These are phyloP conservation scores for Candida sithepensis DNA, from an alignment of 805 yeast species.

Conservation along the genomic window DNA sequence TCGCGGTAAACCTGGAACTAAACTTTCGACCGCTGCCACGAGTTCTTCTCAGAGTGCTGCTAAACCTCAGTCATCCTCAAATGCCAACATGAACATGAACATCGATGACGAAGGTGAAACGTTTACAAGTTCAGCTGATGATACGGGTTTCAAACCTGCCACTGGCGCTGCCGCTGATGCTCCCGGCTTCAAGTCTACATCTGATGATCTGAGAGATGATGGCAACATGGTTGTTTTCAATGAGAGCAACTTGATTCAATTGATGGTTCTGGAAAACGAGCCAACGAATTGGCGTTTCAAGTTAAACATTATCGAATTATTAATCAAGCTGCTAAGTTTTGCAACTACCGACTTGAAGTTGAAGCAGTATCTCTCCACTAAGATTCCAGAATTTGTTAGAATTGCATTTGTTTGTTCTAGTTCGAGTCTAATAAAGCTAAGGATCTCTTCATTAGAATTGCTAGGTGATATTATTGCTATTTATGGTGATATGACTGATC, in stretches of 20 bases:
- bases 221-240: constrained; percentile 3
- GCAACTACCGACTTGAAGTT: constrained; percentile 37
- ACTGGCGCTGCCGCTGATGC: constrained; percentile 2
- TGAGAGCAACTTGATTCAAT: constrained; percentile 12
- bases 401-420: constrained; percentile 81
- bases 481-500: constrained; percentile 63
- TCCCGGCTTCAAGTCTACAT: neutral
- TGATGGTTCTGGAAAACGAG: constrained; percentile 42
- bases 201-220: constrained; percentile 3
- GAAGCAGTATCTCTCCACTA: constrained; percentile 38
- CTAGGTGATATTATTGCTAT: constrained; percentile 59
- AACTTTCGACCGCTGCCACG: neutral
- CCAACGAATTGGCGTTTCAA: constrained; percentile 58
- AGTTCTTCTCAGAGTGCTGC: too few species aligned
- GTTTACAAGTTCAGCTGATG: constrained; percentile 16
- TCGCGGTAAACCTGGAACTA: constrained; percentile 4
- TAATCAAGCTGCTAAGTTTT: constrained; percentile 39
- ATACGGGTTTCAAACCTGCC: constrained; percentile 18
- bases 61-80: neutral
- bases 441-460: constrained; percentile 62
- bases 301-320: constrained; percentile 41
- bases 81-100: constrained; percentile 12
- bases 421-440: constrained; percentile 56
- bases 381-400: constrained; percentile 64
- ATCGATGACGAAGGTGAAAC: constrained; percentile 22